Evolutionary conservation across 306 rosid species (phyloP).

Genomic region (Vicia villosa): DNA sequence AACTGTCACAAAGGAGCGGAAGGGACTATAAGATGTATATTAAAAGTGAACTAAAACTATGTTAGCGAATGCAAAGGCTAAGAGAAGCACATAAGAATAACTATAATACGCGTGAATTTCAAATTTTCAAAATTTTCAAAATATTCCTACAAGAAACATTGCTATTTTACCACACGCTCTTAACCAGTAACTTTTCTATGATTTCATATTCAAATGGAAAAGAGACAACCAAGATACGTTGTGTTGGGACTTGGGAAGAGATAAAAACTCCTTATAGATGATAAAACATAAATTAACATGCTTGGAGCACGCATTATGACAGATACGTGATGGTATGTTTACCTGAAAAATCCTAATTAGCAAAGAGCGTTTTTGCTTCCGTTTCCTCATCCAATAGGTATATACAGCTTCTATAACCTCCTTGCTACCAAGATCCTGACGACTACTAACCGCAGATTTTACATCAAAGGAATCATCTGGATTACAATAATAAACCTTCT

Average conservation of each 20-base stretch:
- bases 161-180: neutral
- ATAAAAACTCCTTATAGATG: neutral
- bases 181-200: neutral
- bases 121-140: neutral
- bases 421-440: slow-evolving; percentile 52
- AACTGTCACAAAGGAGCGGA: neutral
- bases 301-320: neutral
- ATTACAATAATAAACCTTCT: slow-evolving; percentile 60
- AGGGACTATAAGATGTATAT: neutral
- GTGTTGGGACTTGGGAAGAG: neutral
- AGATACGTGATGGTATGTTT: slow-evolving; percentile 36
- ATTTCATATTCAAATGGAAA: slow-evolving; percentile 21
- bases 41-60: neutral
- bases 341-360: slow-evolving; percentile 81
- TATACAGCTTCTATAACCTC: slow-evolving; percentile 61
- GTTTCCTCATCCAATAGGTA: slow-evolving; percentile 70
- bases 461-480: slow-evolving; percentile 62
- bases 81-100: neutral
- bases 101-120: neutral
- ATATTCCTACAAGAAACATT: neutral
- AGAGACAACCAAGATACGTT: slow-evolving; percentile 3
- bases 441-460: slow-evolving; percentile 45
- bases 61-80: neutral
- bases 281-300: neutral
- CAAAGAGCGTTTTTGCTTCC: slow-evolving; percentile 58